These are phyloP conservation scores for Phytophthora fragariaefolia DNA, from an alignment of 352 stramenopile genomes.

Conservation along the genomic window DNA sequence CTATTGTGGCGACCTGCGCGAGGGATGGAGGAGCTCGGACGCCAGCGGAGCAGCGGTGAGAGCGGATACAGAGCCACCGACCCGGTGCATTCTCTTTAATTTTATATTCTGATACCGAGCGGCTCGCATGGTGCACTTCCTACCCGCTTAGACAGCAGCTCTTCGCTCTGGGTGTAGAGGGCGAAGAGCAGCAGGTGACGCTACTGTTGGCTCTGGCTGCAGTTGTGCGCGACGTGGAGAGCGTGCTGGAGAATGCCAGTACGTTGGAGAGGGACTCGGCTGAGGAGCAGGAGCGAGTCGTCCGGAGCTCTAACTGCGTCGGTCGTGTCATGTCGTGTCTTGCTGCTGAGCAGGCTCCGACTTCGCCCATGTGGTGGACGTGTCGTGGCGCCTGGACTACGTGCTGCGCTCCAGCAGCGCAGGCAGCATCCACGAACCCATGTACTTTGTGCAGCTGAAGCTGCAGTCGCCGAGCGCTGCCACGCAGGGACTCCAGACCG, in stretches of 20 bases:
- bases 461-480: constrained; percentile 52
- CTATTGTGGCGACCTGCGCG: constrained; percentile 32
- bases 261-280: constrained; percentile 3
- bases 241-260: constrained; percentile 48
- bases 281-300: too few species aligned
- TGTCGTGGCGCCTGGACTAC: constrained; percentile 79
- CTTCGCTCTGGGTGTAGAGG: constrained; percentile 40
- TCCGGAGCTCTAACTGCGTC: not conserved
- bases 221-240: constrained; percentile 29
- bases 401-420: constrained; percentile 58
- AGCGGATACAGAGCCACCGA: constrained; percentile 1
- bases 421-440: constrained; percentile 60
- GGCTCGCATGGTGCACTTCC: too few species aligned
- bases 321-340: not conserved
- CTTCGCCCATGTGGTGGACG: constrained; percentile 76
- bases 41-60: constrained; percentile 24
- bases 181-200: constrained; percentile 32
- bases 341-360: constrained; percentile 55
- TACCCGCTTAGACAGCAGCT: constrained; percentile 46
- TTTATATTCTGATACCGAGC: too few species aligned
- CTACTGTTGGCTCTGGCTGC: constrained; percentile 29
- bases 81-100: constrained; percentile 7
- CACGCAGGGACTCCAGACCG: constrained; percentile 31
- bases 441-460: constrained; percentile 75
- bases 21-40: constrained; percentile 22